phyloP scores from a whole-genome alignment of 768 basidiomycete species.

The Suillus brevipes region DNA sequence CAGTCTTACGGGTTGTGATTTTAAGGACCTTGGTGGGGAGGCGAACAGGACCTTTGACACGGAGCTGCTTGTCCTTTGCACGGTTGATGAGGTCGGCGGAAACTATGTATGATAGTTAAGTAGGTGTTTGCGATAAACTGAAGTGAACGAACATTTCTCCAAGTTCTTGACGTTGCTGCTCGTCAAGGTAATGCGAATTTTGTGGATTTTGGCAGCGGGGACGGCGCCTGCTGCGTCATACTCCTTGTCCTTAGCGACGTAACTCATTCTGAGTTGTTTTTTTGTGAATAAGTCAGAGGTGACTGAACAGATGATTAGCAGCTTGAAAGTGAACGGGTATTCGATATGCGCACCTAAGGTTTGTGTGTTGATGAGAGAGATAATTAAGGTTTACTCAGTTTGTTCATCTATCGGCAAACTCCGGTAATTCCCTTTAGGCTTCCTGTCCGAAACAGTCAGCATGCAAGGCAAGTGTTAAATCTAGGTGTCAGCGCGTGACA shows the following conservation, averaged over 20 bases:
- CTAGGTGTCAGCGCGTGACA: background rate
- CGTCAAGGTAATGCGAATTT: conserved; percentile 98
- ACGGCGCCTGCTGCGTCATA: conserved; percentile 93
- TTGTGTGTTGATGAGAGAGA: conserved; percentile 2
- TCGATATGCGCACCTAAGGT: conserved; percentile 2
- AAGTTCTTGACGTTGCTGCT: conserved; percentile 97
- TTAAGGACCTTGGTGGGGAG: conserved; percentile 98
- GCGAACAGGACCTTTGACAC: conserved; percentile 97
- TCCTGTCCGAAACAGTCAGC: conserved; percentile 9
- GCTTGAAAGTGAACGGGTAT: background rate
- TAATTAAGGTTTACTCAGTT: conserved; percentile 1
- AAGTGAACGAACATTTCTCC: conserved; percentile 80
- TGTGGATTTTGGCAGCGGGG: conserved; percentile 91
- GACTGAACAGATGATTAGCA: conserved; percentile 43
- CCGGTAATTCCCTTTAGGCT: background rate
- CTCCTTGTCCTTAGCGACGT: conserved; percentile 99
- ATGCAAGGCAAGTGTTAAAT: conserved; percentile 43
- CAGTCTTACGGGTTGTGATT: conserved; percentile 99
- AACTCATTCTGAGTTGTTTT: conserved; percentile 70
- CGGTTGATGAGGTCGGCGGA: conserved; percentile 95
- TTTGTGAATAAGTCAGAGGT: conserved; percentile 73
- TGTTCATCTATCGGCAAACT: background rate
- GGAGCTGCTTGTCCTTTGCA: conserved; percentile 99
- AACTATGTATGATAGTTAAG: conserved; percentile 59
- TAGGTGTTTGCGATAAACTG: background rate